Base-by-base conservation (phyloP, 352 stramenopile species). In the Phytophthora citrophthora region DNA sequence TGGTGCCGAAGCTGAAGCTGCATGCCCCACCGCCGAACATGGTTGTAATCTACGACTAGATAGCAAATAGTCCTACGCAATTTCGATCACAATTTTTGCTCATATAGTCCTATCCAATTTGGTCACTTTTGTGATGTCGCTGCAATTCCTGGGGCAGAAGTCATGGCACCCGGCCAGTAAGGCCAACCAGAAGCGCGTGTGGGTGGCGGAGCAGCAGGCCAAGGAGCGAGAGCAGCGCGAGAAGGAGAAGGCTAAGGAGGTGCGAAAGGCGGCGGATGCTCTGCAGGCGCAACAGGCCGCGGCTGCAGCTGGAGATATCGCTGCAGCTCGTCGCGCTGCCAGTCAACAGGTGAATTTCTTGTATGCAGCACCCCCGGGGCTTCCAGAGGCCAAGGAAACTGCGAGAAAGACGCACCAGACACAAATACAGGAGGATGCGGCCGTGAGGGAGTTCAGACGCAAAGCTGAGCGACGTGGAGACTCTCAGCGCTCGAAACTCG, bases 91-190 rank as follows among this genome's bases (percentile, higher is more conserved):
- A 29, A 5, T 8, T 29, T 29, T 29, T 29, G 26, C 4, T 29
- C 26, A 29, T 20, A 20, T 20, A 20, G 18, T 20, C 20, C 20
- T 20, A 20, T 20, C 20, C 1, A 29, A 34, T 43, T 39, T 45
- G 23, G 41, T 24, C 41, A 48, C 39, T 44, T 23, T 24, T 31
- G n/a, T 34, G 31, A 92, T 92, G 83, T 88, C 77, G 60, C 76
- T 93, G 64, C 81, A 91, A 49, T 96, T 96, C 71, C 75, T 96
- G 8, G 82, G 89, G 44, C 72, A 89, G 44, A 96, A 96, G 74
- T 71, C 77, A 5, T 96, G 72, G 70, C 88, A 96, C 54, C 88
- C 88, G 18, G 81, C 75, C 15, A 93, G 74, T 60, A 86, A 91
- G 60, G 68, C 74, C 46, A 96, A 96, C 70, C 88, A 96, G 72